phyloP scores from a whole-genome alignment of 306 rosid species.

The Pterocarpus santalinus region DNA sequence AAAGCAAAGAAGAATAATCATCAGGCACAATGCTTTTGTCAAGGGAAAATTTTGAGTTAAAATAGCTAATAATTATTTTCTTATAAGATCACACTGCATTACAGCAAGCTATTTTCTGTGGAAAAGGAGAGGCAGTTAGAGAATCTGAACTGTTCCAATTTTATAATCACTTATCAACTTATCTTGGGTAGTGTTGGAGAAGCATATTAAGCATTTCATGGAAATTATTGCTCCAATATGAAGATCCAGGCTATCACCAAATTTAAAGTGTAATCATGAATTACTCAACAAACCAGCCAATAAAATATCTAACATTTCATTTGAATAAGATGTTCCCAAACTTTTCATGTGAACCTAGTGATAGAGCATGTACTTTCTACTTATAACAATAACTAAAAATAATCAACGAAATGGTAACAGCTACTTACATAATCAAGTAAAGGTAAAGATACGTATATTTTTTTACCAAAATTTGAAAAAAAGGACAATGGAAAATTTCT shows the following conservation, averaged over 20 bases:
- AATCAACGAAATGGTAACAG: slow-evolving; percentile 3
- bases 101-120: not conserved
- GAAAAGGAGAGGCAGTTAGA: slow-evolving; percentile 13
- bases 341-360: slow-evolving; percentile 2
- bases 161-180: too few relatives aligned
- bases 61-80: slow-evolving; percentile 18
- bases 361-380: not conserved
- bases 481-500: slow-evolving; percentile 12
- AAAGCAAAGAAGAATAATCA: slow-evolving; percentile 22
- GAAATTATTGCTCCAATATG: slow-evolving; percentile 2
- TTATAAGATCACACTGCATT: slow-evolving; percentile 21
- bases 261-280: not conserved
- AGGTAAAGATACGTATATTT: not conserved
- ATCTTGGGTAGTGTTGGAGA: too few relatives aligned
- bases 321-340: not conserved
- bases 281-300: slow-evolving; percentile 2
- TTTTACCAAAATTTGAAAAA: not conserved
- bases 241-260: not conserved
- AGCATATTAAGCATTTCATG: slow-evolving; percentile 9
- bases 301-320: not conserved
- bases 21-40: slow-evolving; percentile 34
- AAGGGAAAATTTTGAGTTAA: slow-evolving; percentile 27
- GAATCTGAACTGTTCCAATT: slow-evolving; percentile 18
- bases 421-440: slow-evolving; percentile 5
- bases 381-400: not conserved